A percentile compares a stretch with the other conserved stretches of the same genome.
Conservation (phyloP, 2,329 filamentous ascomycete genomes). For the Paramyrothecium roridum region DNA sequence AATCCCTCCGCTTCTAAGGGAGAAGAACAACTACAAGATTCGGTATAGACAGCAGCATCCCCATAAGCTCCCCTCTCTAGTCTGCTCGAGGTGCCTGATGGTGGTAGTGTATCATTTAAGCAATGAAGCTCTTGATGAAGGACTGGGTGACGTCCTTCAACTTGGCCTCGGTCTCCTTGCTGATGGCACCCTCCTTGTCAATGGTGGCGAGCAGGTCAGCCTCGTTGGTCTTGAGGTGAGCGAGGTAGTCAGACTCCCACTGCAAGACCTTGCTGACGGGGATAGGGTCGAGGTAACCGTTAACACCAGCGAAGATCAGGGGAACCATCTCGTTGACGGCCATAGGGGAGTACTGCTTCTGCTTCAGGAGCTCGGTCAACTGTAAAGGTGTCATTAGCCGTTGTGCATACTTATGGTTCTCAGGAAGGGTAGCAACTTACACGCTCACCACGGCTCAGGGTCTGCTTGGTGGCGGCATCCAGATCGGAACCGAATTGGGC, state of each 20-base stretch:
- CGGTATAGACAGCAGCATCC: slow-evolving; percentile 47
- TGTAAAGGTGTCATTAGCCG: slow-evolving; percentile 30
- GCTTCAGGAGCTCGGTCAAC: slow-evolving; percentile 97
- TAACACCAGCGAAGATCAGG: slow-evolving; percentile 98
- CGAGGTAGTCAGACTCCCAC: slow-evolving; percentile 94
- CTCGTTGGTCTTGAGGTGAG: slow-evolving; percentile 90
- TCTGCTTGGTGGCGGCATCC: slow-evolving; percentile 98
- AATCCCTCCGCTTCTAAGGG: slow-evolving; percentile 42
- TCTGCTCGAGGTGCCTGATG: slow-evolving; percentile 22
- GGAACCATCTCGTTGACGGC: slow-evolving; percentile 99
- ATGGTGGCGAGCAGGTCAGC: slow-evolving; percentile 78
- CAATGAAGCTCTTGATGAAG: slow-evolving; percentile 93
- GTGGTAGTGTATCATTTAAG: slow-evolving; percentile 38
- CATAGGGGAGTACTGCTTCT: slow-evolving; percentile 99
- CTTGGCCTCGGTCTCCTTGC: slow-evolving; percentile 87
- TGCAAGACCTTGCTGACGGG: slow-evolving; percentile 87
- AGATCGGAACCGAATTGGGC: slow-evolving; percentile 99
- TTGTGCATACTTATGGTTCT: not conserved
- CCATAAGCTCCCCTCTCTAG: slow-evolving; percentile 23
- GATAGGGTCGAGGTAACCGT: slow-evolving; percentile 85
- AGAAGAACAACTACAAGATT: slow-evolving; percentile 42
- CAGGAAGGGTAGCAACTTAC: slow-evolving; percentile 48
- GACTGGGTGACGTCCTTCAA: slow-evolving; percentile 70
- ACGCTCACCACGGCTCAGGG: slow-evolving; percentile 95
- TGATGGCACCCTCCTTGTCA: slow-evolving; percentile 91